Evolutionary conservation across 2,329 filamentous ascomycete genomes (phyloP).

Genomic region (Colletotrichum higginsianum): DNA sequence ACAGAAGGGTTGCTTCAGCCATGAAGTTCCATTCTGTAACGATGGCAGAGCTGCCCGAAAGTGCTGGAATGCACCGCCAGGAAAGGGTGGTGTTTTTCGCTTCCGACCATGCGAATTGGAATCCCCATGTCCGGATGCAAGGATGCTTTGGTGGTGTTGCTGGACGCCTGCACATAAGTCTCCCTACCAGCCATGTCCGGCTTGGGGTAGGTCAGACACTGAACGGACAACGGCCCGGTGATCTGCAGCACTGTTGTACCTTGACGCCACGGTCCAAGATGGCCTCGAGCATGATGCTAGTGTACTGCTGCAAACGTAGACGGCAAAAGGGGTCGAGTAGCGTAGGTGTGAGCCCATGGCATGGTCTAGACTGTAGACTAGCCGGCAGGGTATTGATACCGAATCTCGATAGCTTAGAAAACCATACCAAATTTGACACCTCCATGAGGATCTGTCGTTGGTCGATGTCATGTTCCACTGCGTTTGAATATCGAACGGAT

Average conservation of each 20-base stretch:
- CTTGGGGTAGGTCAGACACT: conserved; percentile 10
- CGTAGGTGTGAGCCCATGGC: background rate
- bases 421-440: background rate
- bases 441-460: background rate
- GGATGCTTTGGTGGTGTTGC: background rate
- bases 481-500: no score
- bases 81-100: background rate
- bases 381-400: background rate
- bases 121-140: background rate
- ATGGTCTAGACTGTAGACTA: background rate
- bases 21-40: no score
- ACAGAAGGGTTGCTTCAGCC: background rate
- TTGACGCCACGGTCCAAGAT: conserved; percentile 21
- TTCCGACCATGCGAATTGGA: background rate
- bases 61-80: conserved; percentile 4
- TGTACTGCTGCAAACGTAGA: conserved; percentile 18
- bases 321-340: conserved; percentile 15
- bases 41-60: no score
- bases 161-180: conserved; percentile 2
- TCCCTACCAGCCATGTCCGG: background rate
- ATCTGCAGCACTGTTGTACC: conserved; percentile 30
- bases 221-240: conserved; percentile 16
- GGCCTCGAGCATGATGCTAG: background rate
- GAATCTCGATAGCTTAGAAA: background rate
- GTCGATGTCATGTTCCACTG: background rate